Percentiles rank a stretch among this genome's conserved stretches.
Evolutionary conservation across 2,329 filamentous ascomycete species (phyloP).

Genomic region (Chaetothyriales sp.): DNA sequence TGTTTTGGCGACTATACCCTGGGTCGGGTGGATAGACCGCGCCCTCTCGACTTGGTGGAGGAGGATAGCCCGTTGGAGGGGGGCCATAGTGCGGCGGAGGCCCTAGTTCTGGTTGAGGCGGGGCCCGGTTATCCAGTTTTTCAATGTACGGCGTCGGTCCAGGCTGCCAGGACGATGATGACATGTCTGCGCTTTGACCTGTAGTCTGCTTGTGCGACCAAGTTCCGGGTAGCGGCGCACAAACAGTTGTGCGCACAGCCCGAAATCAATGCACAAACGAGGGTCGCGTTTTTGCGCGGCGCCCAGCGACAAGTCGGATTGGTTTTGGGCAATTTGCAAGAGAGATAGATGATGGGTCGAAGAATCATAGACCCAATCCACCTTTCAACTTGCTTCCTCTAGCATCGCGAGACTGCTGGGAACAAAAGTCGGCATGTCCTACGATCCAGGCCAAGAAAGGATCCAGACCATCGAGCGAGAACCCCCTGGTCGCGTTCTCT

Average conservation of each 20-base stretch:
- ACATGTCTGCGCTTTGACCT: constrained; percentile 11
- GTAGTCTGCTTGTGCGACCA: constrained; percentile 17
- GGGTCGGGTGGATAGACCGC: constrained; percentile 5
- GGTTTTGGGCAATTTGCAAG: neutral
- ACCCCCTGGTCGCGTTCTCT: neutral
- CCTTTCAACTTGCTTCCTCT: neutral
- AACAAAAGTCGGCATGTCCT: neutral
- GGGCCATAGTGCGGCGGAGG: constrained; percentile 7
- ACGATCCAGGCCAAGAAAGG: neutral
- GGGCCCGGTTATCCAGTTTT: constrained; percentile 13
- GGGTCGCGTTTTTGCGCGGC: neutral
- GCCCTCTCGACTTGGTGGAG: neutral
- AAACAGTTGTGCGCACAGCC: neutral
- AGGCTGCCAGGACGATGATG: constrained; percentile 16
- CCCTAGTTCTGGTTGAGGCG: constrained; percentile 11
- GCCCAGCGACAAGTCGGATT: neutral
- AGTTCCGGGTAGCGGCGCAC: constrained; percentile 16
- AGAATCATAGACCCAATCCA: neutral
- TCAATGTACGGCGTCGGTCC: constrained; percentile 16
- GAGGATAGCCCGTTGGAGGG: constrained; percentile 12
- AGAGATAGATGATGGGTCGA: neutral
- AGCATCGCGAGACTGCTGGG: neutral
- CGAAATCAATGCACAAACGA: neutral
- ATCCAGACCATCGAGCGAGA: neutral
- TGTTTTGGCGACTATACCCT: constrained; percentile 16